Percentiles rank a stretch among this genome's conserved stretches.
Conservation (phyloP, 192 early-diverging fungal species). For the Backusella parvicylindrica region DNA sequence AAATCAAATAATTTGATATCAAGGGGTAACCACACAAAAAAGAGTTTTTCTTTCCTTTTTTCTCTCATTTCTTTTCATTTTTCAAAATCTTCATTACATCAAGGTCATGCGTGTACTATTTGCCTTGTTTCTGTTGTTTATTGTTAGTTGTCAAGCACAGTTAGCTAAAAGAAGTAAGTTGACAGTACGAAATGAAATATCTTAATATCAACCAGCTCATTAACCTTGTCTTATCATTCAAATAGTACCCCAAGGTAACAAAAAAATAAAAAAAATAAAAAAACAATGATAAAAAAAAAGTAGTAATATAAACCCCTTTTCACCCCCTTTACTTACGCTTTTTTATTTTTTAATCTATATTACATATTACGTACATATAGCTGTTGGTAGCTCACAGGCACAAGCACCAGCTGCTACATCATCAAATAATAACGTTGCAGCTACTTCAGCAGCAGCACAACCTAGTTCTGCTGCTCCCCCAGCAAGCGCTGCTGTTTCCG, state of each 20-base stretch:
- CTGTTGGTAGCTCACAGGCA: not conserved
- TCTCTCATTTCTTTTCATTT: not conserved
- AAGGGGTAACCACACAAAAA: conserved; percentile 1
- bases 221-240: not conserved
- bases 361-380: not conserved
- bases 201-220: not conserved
- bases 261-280: not conserved
- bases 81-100: not conserved
- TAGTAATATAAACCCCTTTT: not conserved
- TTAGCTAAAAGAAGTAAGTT: conserved; percentile 10
- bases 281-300: not conserved
- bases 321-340: not conserved
- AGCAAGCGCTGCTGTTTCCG: not conserved
- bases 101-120: not conserved
- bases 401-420: not conserved
- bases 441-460: not conserved
- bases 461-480: not conserved
- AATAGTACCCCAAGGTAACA: conserved; percentile 13
- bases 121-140: not conserved
- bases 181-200: not conserved
- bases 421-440: not conserved
- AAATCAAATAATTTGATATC: not conserved
- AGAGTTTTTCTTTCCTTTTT: not conserved
- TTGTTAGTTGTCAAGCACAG: not conserved
- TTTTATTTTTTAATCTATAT: not conserved